Conservation (phyloP, 768 basidiomycete genomes). For the Podaxis sp. region DNA sequence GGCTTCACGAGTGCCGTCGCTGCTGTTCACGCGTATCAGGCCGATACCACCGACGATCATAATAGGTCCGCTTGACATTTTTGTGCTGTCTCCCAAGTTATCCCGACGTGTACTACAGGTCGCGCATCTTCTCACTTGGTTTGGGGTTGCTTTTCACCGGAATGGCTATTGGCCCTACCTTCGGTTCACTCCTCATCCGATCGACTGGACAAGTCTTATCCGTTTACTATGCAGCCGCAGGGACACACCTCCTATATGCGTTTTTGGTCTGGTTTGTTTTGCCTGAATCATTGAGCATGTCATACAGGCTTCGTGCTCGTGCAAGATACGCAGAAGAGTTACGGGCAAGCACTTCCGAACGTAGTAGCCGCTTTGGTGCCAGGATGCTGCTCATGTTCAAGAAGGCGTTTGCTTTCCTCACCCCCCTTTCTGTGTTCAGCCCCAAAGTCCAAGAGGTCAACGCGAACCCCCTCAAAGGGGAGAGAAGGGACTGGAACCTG, state of each 20-base stretch:
- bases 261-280: constrained; percentile 52
- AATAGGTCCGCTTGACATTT: constrained; percentile 36
- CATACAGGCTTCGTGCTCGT: constrained; percentile 39
- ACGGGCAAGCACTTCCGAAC: constrained; percentile 15
- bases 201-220: constrained; percentile 49
- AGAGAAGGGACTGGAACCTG: constrained; percentile 61
- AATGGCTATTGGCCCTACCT: constrained; percentile 70
- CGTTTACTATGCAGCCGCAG: constrained; percentile 66
- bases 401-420: constrained; percentile 57
- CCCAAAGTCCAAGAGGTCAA: constrained; percentile 31
- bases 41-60: constrained; percentile 57
- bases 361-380: constrained; percentile 14
- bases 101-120: constrained; percentile 32
- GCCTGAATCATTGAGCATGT: constrained; percentile 71
- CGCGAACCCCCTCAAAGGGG: constrained; percentile 34
- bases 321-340: constrained; percentile 31
- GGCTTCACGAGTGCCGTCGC: constrained; percentile 49
- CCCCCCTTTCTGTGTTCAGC: constrained; percentile 63
- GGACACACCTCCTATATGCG: constrained; percentile 45
- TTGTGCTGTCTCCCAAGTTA: neutral
- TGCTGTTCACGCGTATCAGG: constrained; percentile 59
- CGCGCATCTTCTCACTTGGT: constrained; percentile 58
- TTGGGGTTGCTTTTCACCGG: constrained; percentile 70
- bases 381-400: constrained; percentile 34
- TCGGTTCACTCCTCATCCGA: constrained; percentile 64